Evolutionary conservation across 1,284 basidiomycete genomes (phyloP), one percentile per base, ranked within the genome.

Genomic region (Flammula alnicola): DNA sequence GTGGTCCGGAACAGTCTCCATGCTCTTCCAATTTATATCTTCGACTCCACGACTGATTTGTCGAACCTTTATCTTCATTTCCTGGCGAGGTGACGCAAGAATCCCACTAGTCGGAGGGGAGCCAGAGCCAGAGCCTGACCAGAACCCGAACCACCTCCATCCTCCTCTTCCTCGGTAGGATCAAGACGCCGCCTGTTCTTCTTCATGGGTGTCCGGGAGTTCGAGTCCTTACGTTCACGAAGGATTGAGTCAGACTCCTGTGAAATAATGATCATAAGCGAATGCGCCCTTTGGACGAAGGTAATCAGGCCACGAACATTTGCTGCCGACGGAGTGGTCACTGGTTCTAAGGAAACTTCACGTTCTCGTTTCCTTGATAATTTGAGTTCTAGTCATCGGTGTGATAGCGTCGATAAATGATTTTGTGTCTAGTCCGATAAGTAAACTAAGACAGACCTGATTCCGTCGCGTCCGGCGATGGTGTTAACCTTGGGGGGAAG

Each of bases 41-140:
- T 88, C 86, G 19, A 89, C 86, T 27, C 85, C 84, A 59, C 83
- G 83, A 55, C 85, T 88, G 61, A 89, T 88, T 68, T 88, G 85
- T 39, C 84, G 79, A 49, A 87, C 83, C 71, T 82, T 82, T 53
- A 82, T 78, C 68, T 86, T 88, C 67, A 84, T 79, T 67, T 90
- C 86, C 54, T 83, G 79, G 2, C 83, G 84, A 1, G 87, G 88
- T 16, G 88, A 89, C 30, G 74, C 76, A 44, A 74, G 37, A 17
- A 52, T 31, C 41, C 48, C 33, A n/a, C 77, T 60, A 11, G 68
- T 74, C 5, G 74, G 79, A 0, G 74, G 72, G 5, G 76, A 76
- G 35, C 67, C 66, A 2, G 76, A 75, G 53, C 65, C 63, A 16
- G 74, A 73, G 49, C n/a, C n/a, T n/a, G n/a, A n/a, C 66, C 63